phyloP scores from a whole-genome alignment of 176 grass and related monocot genomes.

The Avena insularis region DNA sequence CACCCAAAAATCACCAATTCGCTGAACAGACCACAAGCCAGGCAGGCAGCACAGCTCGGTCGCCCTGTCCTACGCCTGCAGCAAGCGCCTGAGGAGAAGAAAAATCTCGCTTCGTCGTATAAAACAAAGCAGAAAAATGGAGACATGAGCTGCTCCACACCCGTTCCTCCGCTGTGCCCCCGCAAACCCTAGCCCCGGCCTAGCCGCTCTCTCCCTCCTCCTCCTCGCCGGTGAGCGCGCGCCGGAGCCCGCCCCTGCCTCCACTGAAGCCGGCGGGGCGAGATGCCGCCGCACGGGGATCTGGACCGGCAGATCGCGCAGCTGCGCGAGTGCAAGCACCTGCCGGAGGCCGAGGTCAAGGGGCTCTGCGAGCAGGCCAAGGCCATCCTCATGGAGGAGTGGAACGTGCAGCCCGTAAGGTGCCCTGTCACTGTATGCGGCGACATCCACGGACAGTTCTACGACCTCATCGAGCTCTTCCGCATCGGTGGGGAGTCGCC shows the following conservation, averaged over 20 bases:
- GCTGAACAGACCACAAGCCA: neutral
- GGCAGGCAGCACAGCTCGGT: neutral
- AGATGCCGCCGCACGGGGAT: conserved; percentile 94
- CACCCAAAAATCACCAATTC: conserved; percentile 23
- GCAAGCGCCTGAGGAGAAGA: conserved; percentile 10
- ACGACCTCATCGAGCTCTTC: conserved; percentile 99
- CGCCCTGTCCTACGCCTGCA: neutral
- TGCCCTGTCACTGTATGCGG: conserved; percentile 98
- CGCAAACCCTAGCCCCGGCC: conserved; percentile 53
- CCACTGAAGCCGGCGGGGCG: neutral
- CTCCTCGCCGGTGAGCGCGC: conserved; percentile 31
- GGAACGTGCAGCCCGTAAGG: conserved; percentile 95
- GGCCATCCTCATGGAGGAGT: conserved; percentile 95
- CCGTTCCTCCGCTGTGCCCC: conserved; percentile 46
- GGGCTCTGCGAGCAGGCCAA: conserved; percentile 94
- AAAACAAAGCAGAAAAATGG: conserved; percentile 62
- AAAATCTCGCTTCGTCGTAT: conserved; percentile 47
- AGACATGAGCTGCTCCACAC: conserved; percentile 43
- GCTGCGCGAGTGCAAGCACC: conserved; percentile 87
- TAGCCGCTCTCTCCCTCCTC: conserved; percentile 20
- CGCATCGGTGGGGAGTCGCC: conserved; percentile 94
- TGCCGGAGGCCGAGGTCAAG: conserved; percentile 80
- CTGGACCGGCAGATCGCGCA: conserved; percentile 98
- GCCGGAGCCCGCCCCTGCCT: neutral
- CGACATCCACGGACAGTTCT: conserved; percentile 98